A percentile compares a stretch with the other conserved stretches of the same genome.
These are phyloP conservation scores for Pyrrhoderma noxium DNA, from an alignment of 1,284 basidiomycete species.

Conservation along the genomic window DNA sequence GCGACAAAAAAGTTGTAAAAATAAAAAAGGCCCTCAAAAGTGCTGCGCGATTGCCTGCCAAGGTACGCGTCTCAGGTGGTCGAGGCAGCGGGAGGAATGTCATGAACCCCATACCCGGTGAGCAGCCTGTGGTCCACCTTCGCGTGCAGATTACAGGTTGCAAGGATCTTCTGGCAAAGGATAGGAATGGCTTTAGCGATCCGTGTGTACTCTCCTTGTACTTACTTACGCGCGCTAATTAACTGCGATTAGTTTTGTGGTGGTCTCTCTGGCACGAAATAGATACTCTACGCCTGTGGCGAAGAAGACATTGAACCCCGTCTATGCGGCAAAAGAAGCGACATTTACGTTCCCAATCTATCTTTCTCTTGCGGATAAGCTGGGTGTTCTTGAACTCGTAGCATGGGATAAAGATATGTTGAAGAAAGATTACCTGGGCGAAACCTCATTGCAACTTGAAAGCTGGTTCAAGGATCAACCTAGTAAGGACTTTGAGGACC, in stretches of 20 bases:
- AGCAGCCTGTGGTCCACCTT: constrained; percentile 57
- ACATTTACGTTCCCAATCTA: constrained; percentile 86
- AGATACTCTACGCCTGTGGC: constrained; percentile 76
- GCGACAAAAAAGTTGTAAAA: constrained; percentile 36
- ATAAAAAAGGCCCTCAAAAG: constrained; percentile 41
- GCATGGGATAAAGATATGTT: constrained; percentile 91
- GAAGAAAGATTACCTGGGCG: constrained; percentile 91
- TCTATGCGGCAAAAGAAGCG: constrained; percentile 62
- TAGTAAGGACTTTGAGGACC: constrained; percentile 43
- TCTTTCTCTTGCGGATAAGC: constrained; percentile 61
- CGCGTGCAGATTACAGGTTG: constrained; percentile 62
- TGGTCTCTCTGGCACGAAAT: constrained; percentile 56
- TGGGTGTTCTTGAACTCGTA: constrained; percentile 78
- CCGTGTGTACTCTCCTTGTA: constrained; percentile 42
- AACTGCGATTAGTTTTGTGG: constrained; percentile 52
- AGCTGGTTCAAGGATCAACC: constrained; percentile 69
- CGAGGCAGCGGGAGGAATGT: constrained; percentile 32
- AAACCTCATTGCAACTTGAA: constrained; percentile 67
- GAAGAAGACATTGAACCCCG: constrained; percentile 74
- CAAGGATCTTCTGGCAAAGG: constrained; percentile 51
- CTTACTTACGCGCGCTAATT: constrained; percentile 8
- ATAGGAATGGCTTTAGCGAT: constrained; percentile 61
- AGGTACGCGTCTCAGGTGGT: constrained; percentile 32
- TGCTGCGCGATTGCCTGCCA: constrained; percentile 38
- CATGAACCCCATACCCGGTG: constrained; percentile 50